Evolutionary conservation across 345 rosid species (phyloP), one percentile per base, ranked within the genome.

Genomic region (Heritiera fomes): DNA sequence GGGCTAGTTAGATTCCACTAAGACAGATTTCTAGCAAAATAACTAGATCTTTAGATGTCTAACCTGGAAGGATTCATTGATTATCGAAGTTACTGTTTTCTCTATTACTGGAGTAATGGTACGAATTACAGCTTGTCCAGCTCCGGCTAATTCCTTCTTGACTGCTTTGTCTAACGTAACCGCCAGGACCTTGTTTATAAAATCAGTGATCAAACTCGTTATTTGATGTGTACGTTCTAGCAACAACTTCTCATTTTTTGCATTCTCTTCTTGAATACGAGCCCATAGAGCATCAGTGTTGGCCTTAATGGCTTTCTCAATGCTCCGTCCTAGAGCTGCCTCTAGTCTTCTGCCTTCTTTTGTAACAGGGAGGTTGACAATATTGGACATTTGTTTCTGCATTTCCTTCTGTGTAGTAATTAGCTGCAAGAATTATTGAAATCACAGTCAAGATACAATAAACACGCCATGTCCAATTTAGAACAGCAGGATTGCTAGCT

Each of bases 41-140:
- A 68, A 53, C 8, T 66, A 63, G 43, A 59, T 64, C 43, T 13
- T 52, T 60, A 79, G 75, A 78, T 67, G 56, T 56, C 80, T 78
- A 84, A 95, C 98, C 98, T 95, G 98, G 88, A 95, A 93, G 47
- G 97, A 85, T 79, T 95, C 98, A 0, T 87, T 76, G 82, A 93
- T 85, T 40, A 92, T 86, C 59, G 95, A 85, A 60, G 92, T 79
- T 80, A 91, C 81, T 23, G 88, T 82, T 80, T 93, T 95, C 80
- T 93, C 98, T 53, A 92, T 79, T 59, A 78, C 85, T 23, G 98
- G 93, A 65, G 93, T 82, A 17, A 87, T 45, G 23, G 92, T 70
- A 49, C 92, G 97, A 66, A 85, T 84, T 71, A 91, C 60, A 67
- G 81, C 79, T 43, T 89, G 88, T 80, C 86, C 91, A 84, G 88